These are phyloP conservation scores for Rhodotorula sp. DNA, from an alignment of 1,284 basidiomycete genomes.

Conservation along the genomic window DNA sequence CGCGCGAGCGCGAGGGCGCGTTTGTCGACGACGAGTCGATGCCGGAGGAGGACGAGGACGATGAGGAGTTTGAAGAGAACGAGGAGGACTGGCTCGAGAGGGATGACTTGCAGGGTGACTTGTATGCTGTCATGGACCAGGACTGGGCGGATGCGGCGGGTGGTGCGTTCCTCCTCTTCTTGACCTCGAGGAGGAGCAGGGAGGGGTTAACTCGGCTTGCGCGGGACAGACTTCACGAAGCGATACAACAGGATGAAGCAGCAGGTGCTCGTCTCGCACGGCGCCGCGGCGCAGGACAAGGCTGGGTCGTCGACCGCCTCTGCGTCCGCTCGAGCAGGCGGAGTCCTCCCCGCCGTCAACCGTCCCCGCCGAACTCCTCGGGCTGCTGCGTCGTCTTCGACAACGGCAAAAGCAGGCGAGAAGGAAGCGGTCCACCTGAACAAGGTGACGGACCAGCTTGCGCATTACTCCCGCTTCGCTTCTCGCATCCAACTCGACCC, in stretches of 20 bases:
- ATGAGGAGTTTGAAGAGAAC: slow-evolving; percentile 54
- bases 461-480: slow-evolving; percentile 56
- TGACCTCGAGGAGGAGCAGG: slow-evolving; percentile 2
- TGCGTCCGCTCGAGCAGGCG: slow-evolving; percentile 41
- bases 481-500: slow-evolving; percentile 69
- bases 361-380: slow-evolving; percentile 54
- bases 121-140: slow-evolving; percentile 59
- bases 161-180: slow-evolving; percentile 53
- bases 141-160: slow-evolving; percentile 85
- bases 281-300: neutral
- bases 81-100: slow-evolving; percentile 47
- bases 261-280: slow-evolving; percentile 53
- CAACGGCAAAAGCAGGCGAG: neutral
- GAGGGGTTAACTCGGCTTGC: neutral
- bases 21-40: slow-evolving; percentile 18
- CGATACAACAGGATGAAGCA: slow-evolving; percentile 90
- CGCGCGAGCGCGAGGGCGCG: neutral
- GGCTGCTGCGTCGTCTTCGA: slow-evolving; percentile 19
- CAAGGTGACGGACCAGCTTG: slow-evolving; percentile 60
- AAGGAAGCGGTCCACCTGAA: slow-evolving; percentile 40
- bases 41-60: slow-evolving; percentile 23
- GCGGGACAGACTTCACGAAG: slow-evolving; percentile 82
- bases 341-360: slow-evolving; percentile 66
- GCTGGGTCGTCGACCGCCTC: slow-evolving; percentile 54
- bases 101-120: slow-evolving; percentile 23